Percentiles rank a stretch among this genome's conserved stretches.
These are phyloP conservation scores for Rhipidocladum racemiflorum DNA, from an alignment of 176 grass and related monocot genomes.

Conservation along the genomic window DNA sequence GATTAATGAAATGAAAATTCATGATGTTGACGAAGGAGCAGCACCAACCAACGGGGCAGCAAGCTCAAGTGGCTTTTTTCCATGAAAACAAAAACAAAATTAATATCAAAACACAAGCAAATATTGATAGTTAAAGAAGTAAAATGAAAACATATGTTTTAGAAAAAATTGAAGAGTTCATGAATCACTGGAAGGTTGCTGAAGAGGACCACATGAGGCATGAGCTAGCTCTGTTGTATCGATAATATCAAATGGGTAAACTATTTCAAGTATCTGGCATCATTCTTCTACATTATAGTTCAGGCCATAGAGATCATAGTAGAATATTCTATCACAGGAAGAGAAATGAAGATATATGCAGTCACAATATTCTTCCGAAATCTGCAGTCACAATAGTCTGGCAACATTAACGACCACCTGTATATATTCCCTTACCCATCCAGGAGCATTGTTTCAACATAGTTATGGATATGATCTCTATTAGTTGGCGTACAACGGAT, in stretches of 20 bases:
- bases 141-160: background rate
- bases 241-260: background rate
- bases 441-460: too few species aligned
- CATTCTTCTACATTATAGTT: too few species aligned
- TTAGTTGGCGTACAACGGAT: too few species aligned
- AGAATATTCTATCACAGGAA: constrained; percentile 9
- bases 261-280: too few species aligned
- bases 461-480: too few species aligned
- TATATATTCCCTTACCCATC: too few species aligned
- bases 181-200: background rate
- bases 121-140: background rate
- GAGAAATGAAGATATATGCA: background rate
- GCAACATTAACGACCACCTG: too few species aligned
- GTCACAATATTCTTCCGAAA: too few species aligned
- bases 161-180: background rate
- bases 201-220: background rate
- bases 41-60: constrained; percentile 36
- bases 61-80: constrained; percentile 57
- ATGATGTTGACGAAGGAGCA: constrained; percentile 23
- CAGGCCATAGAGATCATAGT: background rate
- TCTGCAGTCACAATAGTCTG: too few species aligned
- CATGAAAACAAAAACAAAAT: constrained; percentile 24
- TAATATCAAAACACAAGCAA: background rate
- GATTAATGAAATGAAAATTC: background rate
- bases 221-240: background rate